These are phyloP conservation scores for Parascedosporium putredinis DNA, from an alignment of 2,329 filamentous ascomycete genomes.

Conservation along the genomic window DNA sequence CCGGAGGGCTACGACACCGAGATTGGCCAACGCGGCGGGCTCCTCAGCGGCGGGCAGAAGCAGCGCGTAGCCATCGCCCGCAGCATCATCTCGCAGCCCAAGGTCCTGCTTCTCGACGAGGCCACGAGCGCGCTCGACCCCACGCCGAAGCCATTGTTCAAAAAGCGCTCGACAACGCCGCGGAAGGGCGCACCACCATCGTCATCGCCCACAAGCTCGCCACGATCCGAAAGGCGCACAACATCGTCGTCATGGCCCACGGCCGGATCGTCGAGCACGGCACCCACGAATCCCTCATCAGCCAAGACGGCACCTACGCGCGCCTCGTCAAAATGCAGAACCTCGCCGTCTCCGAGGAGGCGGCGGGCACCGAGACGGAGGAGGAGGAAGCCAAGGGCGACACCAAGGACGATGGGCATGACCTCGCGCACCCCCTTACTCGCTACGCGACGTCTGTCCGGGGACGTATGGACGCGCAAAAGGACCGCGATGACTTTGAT, in stretches of 20 bases:
- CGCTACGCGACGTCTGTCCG: constrained; percentile 17
- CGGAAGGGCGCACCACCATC: constrained; percentile 51
- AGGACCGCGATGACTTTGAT: constrained; percentile 26
- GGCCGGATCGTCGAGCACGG: constrained; percentile 52
- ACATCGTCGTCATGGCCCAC: constrained; percentile 53
- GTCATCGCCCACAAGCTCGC: constrained; percentile 53
- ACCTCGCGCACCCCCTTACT: constrained; percentile 3
- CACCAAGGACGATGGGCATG: constrained; percentile 11
- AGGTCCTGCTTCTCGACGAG: constrained; percentile 57
- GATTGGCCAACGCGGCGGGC: constrained; percentile 55
- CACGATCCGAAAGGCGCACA: constrained; percentile 50
- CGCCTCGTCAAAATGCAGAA: constrained; percentile 36
- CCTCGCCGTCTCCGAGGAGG: constrained; percentile 19
- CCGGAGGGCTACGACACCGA: constrained; percentile 48
- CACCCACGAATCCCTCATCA: constrained; percentile 47
- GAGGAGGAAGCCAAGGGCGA: constrained; percentile 5
- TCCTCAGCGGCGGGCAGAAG: constrained; percentile 56
- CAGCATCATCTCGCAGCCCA: constrained; percentile 53
- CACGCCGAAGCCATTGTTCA: constrained; percentile 42
- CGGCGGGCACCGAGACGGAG: background rate
- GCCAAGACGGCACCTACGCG: constrained; percentile 35
- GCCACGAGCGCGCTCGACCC: constrained; percentile 50
- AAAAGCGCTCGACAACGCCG: constrained; percentile 40
- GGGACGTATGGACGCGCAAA: constrained; percentile 21
- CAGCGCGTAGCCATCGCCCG: constrained; percentile 58